Evolutionary conservation across 1,139 yeast species (phyloP).

Genomic region (Suhomyces guaymorum): DNA sequence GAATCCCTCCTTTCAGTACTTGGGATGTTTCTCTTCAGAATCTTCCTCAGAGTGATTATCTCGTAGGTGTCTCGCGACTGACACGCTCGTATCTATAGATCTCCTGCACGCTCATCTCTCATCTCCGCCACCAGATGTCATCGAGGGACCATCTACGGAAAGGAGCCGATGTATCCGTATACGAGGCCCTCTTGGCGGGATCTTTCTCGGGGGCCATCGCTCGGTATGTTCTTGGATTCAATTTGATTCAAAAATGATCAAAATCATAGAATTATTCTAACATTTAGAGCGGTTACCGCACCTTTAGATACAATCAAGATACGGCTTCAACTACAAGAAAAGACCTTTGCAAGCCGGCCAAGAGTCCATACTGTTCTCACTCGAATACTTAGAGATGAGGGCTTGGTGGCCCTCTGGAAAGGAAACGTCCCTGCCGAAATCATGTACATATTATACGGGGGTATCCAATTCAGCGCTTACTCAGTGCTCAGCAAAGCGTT

Average conservation of each 20-base stretch:
- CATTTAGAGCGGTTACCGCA: slow-evolving; percentile 64
- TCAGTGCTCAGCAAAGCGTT: slow-evolving; percentile 52
- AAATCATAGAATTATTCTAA: slow-evolving; percentile 4
- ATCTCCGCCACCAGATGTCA: background rate
- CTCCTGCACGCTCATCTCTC: background rate
- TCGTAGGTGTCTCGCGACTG: background rate
- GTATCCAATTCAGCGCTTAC: slow-evolving; percentile 77
- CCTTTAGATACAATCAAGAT: slow-evolving; percentile 91
- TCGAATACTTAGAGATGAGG: slow-evolving; percentile 36
- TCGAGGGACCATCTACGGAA: slow-evolving; percentile 50
- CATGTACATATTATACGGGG: slow-evolving; percentile 83
- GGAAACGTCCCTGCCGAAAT: slow-evolving; percentile 93
- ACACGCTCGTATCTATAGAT: background rate
- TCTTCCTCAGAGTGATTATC: too few relatives aligned
- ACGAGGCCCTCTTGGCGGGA: slow-evolving; percentile 61
- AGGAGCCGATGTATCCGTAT: slow-evolving; percentile 50
- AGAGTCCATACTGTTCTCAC: slow-evolving; percentile 33
- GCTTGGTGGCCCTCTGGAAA: slow-evolving; percentile 72
- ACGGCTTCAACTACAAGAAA: slow-evolving; percentile 64
- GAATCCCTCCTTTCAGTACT: too few relatives aligned
- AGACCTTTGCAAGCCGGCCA: slow-evolving; percentile 29
- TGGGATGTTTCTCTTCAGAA: too few relatives aligned
- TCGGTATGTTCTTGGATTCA: slow-evolving; percentile 30
- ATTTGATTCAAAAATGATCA: background rate
- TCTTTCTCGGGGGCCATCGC: slow-evolving; percentile 70